Conservation (phyloP, 441 rosid genomes). For the Flueggea neowawraea region DNA sequence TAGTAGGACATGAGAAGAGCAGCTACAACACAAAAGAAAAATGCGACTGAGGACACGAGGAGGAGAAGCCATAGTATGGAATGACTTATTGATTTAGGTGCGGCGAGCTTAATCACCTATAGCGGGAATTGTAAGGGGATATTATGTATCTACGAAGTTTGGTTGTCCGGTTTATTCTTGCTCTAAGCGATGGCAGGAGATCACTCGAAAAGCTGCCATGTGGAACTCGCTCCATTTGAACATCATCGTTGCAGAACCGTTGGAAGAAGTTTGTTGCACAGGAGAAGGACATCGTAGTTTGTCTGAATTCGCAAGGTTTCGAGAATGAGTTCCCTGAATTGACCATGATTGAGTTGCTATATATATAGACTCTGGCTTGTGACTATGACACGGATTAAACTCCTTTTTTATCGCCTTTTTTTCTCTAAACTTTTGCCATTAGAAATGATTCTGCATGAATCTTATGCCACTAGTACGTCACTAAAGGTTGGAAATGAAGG, state of each 20-base stretch:
- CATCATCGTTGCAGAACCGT: slow-evolving; percentile 75
- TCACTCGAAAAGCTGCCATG: slow-evolving; percentile 74
- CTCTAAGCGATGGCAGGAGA: slow-evolving; percentile 94
- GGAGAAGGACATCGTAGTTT: slow-evolving; percentile 50
- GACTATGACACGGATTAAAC: background rate
- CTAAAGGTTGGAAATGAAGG: slow-evolving; percentile 28
- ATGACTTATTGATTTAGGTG: background rate
- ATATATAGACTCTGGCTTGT: slow-evolving; percentile 9
- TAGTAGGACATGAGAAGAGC: slow-evolving; percentile 32
- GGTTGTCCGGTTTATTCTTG: slow-evolving; percentile 77
- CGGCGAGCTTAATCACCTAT: slow-evolving; percentile 51
- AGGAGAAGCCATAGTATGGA: no score
- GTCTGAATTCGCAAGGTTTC: slow-evolving; percentile 14
- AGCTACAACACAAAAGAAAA: slow-evolving; percentile 18
- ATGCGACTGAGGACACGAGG: background rate
- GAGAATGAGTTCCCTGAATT: slow-evolving; percentile 20
- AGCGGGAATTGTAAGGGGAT: slow-evolving; percentile 71
- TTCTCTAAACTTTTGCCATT: slow-evolving; percentile 30
- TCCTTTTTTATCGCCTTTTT: slow-evolving; percentile 36
- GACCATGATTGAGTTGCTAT: slow-evolving; percentile 23
- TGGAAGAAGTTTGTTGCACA: slow-evolving; percentile 61
- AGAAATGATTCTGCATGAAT: slow-evolving; percentile 28
- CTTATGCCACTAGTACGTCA: slow-evolving; percentile 37
- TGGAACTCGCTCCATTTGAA: slow-evolving; percentile 34
- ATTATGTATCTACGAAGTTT: slow-evolving; percentile 70